These are phyloP conservation scores for Ceratocystis diversiconidia DNA, from an alignment of 2,329 filamentous ascomycete species.

Conservation along the genomic window DNA sequence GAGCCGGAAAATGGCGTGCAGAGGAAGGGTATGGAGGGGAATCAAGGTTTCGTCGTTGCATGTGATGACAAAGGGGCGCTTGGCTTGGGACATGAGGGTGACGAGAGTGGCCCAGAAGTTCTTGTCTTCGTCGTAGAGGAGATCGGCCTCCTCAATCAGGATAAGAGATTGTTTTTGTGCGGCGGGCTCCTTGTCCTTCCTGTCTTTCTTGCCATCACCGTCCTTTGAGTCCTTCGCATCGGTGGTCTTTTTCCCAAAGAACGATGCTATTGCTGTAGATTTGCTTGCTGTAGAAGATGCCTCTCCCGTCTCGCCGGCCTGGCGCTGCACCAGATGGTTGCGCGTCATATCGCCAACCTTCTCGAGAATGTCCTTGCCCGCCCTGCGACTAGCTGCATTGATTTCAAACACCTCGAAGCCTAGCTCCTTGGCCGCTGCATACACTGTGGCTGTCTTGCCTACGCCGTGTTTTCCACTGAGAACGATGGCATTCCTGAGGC, in stretches of 20 bases:
- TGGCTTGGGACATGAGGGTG: slow-evolving; percentile 66
- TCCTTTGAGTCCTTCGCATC: slow-evolving; percentile 24
- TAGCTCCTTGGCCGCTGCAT: slow-evolving; percentile 82
- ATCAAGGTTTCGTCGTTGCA: slow-evolving; percentile 86
- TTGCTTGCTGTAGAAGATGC: neutral
- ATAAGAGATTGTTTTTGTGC: slow-evolving; percentile 88
- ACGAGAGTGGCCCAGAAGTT: slow-evolving; percentile 82
- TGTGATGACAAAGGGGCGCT: slow-evolving; percentile 84
- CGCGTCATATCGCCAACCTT: slow-evolving; percentile 92
- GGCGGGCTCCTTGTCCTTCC: slow-evolving; percentile 21
- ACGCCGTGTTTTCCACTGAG: slow-evolving; percentile 80
- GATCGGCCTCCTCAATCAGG: slow-evolving; percentile 81
- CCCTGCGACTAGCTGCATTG: slow-evolving; percentile 68
- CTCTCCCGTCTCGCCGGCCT: slow-evolving; percentile 20
- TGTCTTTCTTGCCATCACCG: slow-evolving; percentile 21
- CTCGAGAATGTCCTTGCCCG: slow-evolving; percentile 79
- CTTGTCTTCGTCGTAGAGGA: slow-evolving; percentile 90
- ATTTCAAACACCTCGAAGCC: slow-evolving; percentile 94
- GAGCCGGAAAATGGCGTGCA: slow-evolving; percentile 77
- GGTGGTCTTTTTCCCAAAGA: slow-evolving; percentile 25
- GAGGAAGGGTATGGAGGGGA: slow-evolving; percentile 55
- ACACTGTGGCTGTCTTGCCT: slow-evolving; percentile 85
- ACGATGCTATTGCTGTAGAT: slow-evolving; percentile 19
- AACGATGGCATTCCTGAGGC: slow-evolving; percentile 62
- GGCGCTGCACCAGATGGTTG: slow-evolving; percentile 67